Percentiles rank a stretch among this genome's conserved stretches.
phyloP scores from a whole-genome alignment of 1,284 basidiomycete species.

The Laetiporus sulphureus region DNA sequence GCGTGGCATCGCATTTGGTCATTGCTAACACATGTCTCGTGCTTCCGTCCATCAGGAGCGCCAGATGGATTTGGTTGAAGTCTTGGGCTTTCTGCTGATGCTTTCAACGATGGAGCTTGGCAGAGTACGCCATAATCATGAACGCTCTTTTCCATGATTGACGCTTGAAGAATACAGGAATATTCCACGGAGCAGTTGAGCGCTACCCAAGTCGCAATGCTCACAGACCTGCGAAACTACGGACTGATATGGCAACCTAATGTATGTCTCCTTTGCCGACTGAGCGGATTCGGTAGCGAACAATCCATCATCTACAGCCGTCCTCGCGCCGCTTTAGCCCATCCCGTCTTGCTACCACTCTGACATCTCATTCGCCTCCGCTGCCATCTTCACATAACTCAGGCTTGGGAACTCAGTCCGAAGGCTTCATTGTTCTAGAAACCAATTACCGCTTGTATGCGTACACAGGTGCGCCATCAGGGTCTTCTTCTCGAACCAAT shows the following conservation, averaged over 20 bases:
- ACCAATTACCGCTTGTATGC: slow-evolving; percentile 99
- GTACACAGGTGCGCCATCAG: slow-evolving; percentile 82
- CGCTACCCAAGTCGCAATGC: slow-evolving; percentile 77
- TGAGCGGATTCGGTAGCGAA: too few species aligned
- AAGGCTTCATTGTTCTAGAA: slow-evolving; percentile 95
- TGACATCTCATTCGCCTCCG: slow-evolving; percentile 78
- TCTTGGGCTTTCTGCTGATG: slow-evolving; percentile 93
- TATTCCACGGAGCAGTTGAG: slow-evolving; percentile 85
- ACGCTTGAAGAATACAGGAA: slow-evolving; percentile 54
- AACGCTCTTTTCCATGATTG: too few species aligned
- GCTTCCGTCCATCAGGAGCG: slow-evolving; percentile 49
- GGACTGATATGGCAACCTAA: slow-evolving; percentile 85
- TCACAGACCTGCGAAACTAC: slow-evolving; percentile 91
- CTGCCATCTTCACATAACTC: slow-evolving; percentile 56
- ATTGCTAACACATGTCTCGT: slow-evolving; percentile 2
- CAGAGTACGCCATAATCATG: slow-evolving; percentile 48
- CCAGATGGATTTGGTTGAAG: slow-evolving; percentile 89
- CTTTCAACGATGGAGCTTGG: slow-evolving; percentile 91
- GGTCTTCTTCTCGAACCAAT: too few species aligned
- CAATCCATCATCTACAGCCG: too few species aligned
- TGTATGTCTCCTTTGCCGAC: slow-evolving; percentile 40
- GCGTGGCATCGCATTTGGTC: slow-evolving; percentile 3
- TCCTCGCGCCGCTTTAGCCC: slow-evolving; percentile 83
- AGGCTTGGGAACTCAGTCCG: slow-evolving; percentile 49
- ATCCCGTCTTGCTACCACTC: slow-evolving; percentile 91